Base-by-base conservation (phyloP, 306 rosid species). In the Trichosanthes cucumerina region DNA sequence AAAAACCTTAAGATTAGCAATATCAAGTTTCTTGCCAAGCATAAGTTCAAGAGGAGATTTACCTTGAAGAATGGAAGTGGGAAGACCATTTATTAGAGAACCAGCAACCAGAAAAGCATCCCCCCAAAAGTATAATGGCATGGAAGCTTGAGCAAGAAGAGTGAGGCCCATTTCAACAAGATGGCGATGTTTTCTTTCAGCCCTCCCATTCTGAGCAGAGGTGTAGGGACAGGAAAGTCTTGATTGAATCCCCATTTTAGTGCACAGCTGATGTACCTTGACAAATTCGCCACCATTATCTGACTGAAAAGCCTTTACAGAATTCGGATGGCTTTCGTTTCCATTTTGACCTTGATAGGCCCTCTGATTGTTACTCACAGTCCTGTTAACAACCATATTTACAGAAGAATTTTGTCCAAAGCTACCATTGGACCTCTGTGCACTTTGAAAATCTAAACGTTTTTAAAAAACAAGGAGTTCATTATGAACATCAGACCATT, bases 101-200 rank as follows among this genome's bases (percentile, higher is more conserved):
- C 0, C 1, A 0, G 28, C 11, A 0, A 2, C 9, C 8, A 56
- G 0, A 7, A 56, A 56, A 0, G 12, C 62, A 56, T 56, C 62
- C 28, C 62, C n/a, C 62, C 28, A n/a, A 7, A 1, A 56, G 0
- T 0, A 6, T 1, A 19, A 1, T 0, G 62, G 28, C 14, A 56
- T 5, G 0, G 62, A n/a, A 2, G 31, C 11, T 7, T 56, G 31
- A 8, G 31, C 62, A 2, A 56, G 9, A 2, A 21, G 5, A 7
- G 31, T 8, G 0, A 56, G 13, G 0, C 31, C 5, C 0, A 9
- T 9, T 9, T 56, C 28, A 0, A 9, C 13, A 0, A 56, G 5
- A 1, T 54, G 28, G n/a, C 13, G 11, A 1, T 56, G 62, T 56
- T 21, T 56, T 1, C 28, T 7, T 9, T 56, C 62, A 56, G 13